These are phyloP conservation scores for Scutellaria baicalensis DNA, from an alignment of 257 asterid species.

Conservation along the genomic window DNA sequence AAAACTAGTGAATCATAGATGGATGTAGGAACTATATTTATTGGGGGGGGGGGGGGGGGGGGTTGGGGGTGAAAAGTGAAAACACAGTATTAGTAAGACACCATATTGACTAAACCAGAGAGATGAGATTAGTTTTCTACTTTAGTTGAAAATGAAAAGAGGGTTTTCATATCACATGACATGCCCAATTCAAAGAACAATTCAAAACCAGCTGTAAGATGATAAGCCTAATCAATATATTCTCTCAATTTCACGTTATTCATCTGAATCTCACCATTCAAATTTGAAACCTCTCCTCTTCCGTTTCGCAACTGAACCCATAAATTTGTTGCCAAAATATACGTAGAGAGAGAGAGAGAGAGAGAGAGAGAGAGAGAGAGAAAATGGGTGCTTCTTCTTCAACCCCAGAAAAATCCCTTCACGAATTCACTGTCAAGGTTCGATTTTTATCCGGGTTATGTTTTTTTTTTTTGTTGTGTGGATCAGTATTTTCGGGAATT, in stretches of 20 bases:
- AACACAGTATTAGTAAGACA: not conserved
- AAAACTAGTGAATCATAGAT: too few species aligned
- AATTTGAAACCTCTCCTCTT: not conserved
- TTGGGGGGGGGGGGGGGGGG: too few species aligned
- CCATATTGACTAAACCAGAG: not conserved
- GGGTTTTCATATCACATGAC: not conserved
- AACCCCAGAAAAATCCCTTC: conserved; percentile 57
- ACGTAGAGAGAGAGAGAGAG: not conserved
- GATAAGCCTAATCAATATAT: not conserved
- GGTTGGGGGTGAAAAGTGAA: too few species aligned
- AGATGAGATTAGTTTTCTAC: not conserved
- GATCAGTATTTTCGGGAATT: not conserved
- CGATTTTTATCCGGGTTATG: not conserved
- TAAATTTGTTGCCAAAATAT: not conserved
- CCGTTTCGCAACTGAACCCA: not conserved
- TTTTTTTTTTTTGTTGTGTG: not conserved
- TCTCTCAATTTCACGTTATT: not conserved
- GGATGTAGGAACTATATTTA: too few species aligned
- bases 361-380: not conserved
- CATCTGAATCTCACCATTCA: not conserved
- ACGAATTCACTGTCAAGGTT: conserved; percentile 86
- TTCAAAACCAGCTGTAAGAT: conserved; percentile 6
- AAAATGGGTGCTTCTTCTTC: conserved; percentile 61
- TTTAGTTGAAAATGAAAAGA: not conserved
- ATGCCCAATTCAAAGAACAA: not conserved